Base-by-base conservation (phyloP, 1,284 basidiomycete species). In the Apiotrichum akiyoshidainum region DNA sequence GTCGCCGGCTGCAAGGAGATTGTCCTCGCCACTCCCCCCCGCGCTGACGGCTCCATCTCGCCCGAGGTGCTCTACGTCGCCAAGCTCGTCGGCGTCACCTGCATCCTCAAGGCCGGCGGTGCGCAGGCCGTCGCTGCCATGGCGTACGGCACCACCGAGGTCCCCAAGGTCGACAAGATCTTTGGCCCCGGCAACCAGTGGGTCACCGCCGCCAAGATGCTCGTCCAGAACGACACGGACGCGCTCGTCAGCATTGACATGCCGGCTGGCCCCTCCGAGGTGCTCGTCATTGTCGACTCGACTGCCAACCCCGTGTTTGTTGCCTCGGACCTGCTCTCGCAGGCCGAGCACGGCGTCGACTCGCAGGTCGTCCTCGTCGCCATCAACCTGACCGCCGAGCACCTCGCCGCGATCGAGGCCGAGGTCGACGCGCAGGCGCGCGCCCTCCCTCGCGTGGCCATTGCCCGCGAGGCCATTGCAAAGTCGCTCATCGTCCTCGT, bases 141-240 rank as follows among this genome's bases (percentile, higher is more conserved):
- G 79, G 96, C 96, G 1, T 99, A 98, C 76, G 96, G 96, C 16
- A 99, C 96, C 6, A 82, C 88, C 72, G 88, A 87, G 3, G 92
- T 95, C 10, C 92, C 93, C n/a, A 99, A 99, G 80, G 96, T 99
- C 17, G 96, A 99, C 83, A 99, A 97, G 80, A 95, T 99, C 68
- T 96, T 97, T 70, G 96, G 96, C 19, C 96, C 96, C 4, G 96
- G 96, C 26, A 99, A 99, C 76, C 96, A 99, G 77, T 99, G 95
- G 89, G 96, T 99, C 31, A 99, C 95, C 0, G 96, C 96, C 1
- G 95, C 95, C 58, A 99, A 99, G 82, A 97, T 99, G 96, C 80
- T 97, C 62, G 93, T 98, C 21, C 94, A 97, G 78, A 97, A 97
- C 76, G 96, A 99, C 75, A 93, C 93, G n/a, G 90, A 94, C 71